Percentiles rank a stretch among this genome's conserved stretches.
phyloP scores from a whole-genome alignment of 2,329 filamentous ascomycete species.

The Annulohypoxylon truncatum region DNA sequence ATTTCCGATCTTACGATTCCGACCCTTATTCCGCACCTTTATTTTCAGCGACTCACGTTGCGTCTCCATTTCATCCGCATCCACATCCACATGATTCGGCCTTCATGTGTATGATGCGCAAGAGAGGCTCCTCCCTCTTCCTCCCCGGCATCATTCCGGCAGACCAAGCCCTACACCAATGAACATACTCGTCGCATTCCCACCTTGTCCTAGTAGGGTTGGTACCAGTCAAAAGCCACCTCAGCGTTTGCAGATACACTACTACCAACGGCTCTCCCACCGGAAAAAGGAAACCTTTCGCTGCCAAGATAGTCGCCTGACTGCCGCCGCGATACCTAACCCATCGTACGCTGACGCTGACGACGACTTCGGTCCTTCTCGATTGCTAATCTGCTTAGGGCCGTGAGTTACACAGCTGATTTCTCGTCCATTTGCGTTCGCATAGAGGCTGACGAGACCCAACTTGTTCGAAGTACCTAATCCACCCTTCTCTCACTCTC shows the following conservation, averaged over 20 bases:
- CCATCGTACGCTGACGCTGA: slow-evolving; percentile 34
- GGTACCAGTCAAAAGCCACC: slow-evolving; percentile 1
- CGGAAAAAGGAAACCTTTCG: slow-evolving; percentile 19
- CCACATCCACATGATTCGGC: slow-evolving; percentile 36
- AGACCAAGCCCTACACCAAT: slow-evolving; percentile 22
- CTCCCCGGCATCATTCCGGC: slow-evolving; percentile 12
- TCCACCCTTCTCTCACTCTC: neutral
- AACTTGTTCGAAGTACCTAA: slow-evolving; percentile 3
- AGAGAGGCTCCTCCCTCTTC: slow-evolving; percentile 18
- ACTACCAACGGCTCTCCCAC: slow-evolving; percentile 24
- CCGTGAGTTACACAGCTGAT: slow-evolving; percentile 10
- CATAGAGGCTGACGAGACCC: slow-evolving; percentile 16
- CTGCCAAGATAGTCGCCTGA: slow-evolving; percentile 23
- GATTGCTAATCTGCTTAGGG: slow-evolving; percentile 15
- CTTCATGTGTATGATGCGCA: slow-evolving; percentile 38
- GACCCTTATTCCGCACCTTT: slow-evolving; percentile 12
- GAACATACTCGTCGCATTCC: slow-evolving; percentile 11
- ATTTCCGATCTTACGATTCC: slow-evolving; percentile 28
- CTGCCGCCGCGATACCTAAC: slow-evolving; percentile 30
- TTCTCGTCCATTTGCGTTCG: neutral
- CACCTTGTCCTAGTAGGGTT: slow-evolving; percentile 17
- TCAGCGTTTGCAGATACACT: neutral
- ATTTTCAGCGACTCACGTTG: slow-evolving; percentile 23
- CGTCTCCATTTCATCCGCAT: slow-evolving; percentile 16
- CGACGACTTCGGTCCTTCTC: slow-evolving; percentile 35